Evolutionary conservation across 371 early-diverging fungal genomes (phyloP), one percentile per base, ranked within the genome.

Genomic region (Lichtheimia ornata): DNA sequence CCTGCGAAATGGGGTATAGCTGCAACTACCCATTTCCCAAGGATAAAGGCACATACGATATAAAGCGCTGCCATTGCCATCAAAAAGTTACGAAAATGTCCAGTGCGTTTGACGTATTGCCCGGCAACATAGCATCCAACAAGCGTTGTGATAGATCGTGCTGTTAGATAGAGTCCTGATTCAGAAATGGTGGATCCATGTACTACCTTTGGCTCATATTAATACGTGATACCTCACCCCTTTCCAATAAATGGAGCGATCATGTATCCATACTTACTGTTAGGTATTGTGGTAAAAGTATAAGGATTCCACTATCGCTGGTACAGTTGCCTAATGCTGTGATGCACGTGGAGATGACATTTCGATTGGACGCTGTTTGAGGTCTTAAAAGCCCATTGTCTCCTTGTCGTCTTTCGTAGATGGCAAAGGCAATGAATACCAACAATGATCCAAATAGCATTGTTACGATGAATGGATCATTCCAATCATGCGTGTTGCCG

Each of bases 401-500:
- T 13, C 30, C 27, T 30, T 30, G 30, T 14, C 18, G 17, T 13
- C 14, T 14, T 18, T 53, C n/a, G 30, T 53, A 30, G 4, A 53
- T 15, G 1, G 5, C 14, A 18, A 53, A 53, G 1, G 0, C 7
- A 20, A n/a, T 53, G 20, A 17, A 53, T 14, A 5, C 3, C 12
- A 25, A 15, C 14, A 18, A 67, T 81, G 14, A 68, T 54, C 11
- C 25, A 53, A 14, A 27, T 15, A 88, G 69, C 15, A 87, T 62
- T 0, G 76, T 63, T 41, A 88, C 71, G 28, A 85, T 76, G 42
- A 76, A 51, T 4, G 81, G 83, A 24, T 87, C 76, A 18, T 62
- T 56, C 92, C 91, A 84, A 6, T 70, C 69, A 62, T 73, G 77
- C 7, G 78, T 74, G 63, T 74, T 76, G 0, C 88, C 86, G 53